A percentile compares a stretch with the other conserved stretches of the same genome.
phyloP scores from a whole-genome alignment of 1,139 yeast species.

The Blastobotrys serpentis region DNA sequence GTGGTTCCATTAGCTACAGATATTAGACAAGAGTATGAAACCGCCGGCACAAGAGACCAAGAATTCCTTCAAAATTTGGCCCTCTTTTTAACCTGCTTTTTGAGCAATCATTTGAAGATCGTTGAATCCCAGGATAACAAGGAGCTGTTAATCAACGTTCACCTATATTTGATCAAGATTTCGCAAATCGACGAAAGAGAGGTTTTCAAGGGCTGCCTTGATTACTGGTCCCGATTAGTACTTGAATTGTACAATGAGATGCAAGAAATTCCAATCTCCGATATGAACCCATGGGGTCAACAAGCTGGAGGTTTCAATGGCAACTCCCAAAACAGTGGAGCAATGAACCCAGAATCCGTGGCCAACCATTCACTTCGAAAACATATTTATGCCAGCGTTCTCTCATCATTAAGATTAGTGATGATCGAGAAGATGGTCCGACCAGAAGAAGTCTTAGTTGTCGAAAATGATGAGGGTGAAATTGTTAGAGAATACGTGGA shows the following conservation, averaged over 20 bases:
- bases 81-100: conserved; percentile 83
- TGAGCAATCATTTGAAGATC: conserved; percentile 70
- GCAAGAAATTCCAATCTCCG: conserved; percentile 70
- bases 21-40: conserved; percentile 66
- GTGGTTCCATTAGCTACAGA: conserved; percentile 78
- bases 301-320: conserved; percentile 25
- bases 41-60: conserved; percentile 82
- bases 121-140: conserved; percentile 65
- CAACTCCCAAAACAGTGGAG: conserved; percentile 55
- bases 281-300: conserved; percentile 56
- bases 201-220: conserved; percentile 89
- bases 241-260: conserved; percentile 80
- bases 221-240: conserved; percentile 88
- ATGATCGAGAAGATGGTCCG: conserved; percentile 97
- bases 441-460: conserved; percentile 96
- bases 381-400: conserved; percentile 71
- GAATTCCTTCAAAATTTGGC: conserved; percentile 95
- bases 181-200: conserved; percentile 95
- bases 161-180: conserved; percentile 76
- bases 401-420: conserved; percentile 81
- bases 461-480: conserved; percentile 98
- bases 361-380: conserved; percentile 79
- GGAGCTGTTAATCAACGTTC: conserved; percentile 67
- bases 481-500: conserved; percentile 97
- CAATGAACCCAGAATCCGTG: conserved; percentile 78